Conservation (phyloP, 148 eudicot genomes). For the Simmondsia chinensis region DNA sequence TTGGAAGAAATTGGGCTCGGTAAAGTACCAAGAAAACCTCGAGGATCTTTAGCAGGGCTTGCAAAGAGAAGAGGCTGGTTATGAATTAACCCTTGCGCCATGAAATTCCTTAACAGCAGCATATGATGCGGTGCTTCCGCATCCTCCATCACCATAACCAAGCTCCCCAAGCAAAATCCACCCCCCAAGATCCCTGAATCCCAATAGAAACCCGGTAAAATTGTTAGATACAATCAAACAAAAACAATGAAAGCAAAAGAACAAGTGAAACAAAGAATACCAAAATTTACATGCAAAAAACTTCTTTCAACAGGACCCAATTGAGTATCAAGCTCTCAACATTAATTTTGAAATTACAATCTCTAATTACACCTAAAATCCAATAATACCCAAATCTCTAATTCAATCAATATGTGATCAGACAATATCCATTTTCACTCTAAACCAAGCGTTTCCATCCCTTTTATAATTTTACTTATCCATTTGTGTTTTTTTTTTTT, state of each 20-base stretch:
- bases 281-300: constrained; percentile 1
- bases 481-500: no score
- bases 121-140: constrained; percentile 97
- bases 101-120: constrained; percentile 86
- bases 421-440: no score
- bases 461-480: no score
- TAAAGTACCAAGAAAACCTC: constrained; percentile 91
- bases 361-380: no score
- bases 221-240: background rate
- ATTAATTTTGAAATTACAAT: no score
- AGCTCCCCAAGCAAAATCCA: constrained; percentile 81
- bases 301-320: no score
- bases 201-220: background rate
- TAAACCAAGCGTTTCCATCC: no score
- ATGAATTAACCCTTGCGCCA: constrained; percentile 93
- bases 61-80: constrained; percentile 86
- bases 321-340: no score
- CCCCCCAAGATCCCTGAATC: constrained; percentile 81
- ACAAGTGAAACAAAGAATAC: background rate
- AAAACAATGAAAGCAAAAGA: background rate
- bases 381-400: no score
- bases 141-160: constrained; percentile 94
- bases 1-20: constrained; percentile 58
- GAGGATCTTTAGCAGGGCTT: constrained; percentile 75
- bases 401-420: no score